Percentiles rank a stretch among this genome's conserved stretches.
Evolutionary conservation across 1,139 yeast species (phyloP).

Genomic region (Sugiyamaella paludigena): DNA sequence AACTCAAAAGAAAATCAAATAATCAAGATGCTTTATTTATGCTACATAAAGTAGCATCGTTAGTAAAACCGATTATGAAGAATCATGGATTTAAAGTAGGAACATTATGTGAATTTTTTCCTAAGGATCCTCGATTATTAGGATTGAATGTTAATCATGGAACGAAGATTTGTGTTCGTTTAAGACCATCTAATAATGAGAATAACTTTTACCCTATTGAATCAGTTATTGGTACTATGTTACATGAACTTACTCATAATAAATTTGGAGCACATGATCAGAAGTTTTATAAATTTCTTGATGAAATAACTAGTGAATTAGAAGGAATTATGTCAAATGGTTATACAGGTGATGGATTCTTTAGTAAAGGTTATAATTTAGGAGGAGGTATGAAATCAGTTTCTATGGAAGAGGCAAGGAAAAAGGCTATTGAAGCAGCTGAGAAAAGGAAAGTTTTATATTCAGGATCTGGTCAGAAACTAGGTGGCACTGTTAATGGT

Average conservation of each 20-base stretch:
- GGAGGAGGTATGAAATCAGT: slow-evolving; percentile 41
- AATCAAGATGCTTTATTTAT: slow-evolving; percentile 34
- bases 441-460: slow-evolving; percentile 21
- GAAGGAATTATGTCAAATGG: slow-evolving; percentile 52
- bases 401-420: slow-evolving; percentile 21
- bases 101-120: slow-evolving; percentile 76
- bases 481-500: slow-evolving; percentile 21
- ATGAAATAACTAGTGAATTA: slow-evolving; percentile 57
- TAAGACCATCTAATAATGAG: slow-evolving; percentile 60
- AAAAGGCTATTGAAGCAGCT: slow-evolving; percentile 20
- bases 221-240: slow-evolving; percentile 72
- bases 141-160: slow-evolving; percentile 92
- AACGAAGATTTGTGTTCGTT: slow-evolving; percentile 64
- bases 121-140: slow-evolving; percentile 61
- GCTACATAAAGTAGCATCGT: slow-evolving; percentile 35
- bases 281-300: slow-evolving; percentile 63
- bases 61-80: slow-evolving; percentile 63
- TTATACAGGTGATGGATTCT: slow-evolving; percentile 42
- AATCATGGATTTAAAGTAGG: slow-evolving; percentile 65
- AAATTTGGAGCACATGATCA: slow-evolving; percentile 76
- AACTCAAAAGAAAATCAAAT: slow-evolving; percentile 32
- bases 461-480: slow-evolving; percentile 29
- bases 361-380: slow-evolving; percentile 53
- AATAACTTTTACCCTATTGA: slow-evolving; percentile 61
- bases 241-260: slow-evolving; percentile 89